Base-by-base conservation (phyloP, 2,329 filamentous ascomycete genomes). In the Chaetomium strumarium region DNA sequence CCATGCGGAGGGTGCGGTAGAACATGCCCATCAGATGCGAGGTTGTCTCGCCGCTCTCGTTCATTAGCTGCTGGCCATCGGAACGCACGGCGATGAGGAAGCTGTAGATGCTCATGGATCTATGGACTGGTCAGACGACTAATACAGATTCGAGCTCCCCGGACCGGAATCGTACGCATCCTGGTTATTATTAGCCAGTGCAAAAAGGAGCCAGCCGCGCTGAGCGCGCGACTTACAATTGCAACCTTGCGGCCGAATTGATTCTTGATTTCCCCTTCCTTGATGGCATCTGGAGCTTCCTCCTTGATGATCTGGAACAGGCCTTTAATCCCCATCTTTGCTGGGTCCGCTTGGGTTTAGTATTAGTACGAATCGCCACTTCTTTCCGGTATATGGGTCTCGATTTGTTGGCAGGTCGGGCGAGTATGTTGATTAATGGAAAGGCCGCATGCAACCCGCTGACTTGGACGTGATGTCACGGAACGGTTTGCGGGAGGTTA, bases 1-100 rank as follows among this genome's bases (percentile, higher is more conserved):
- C 89, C 75, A 99, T 97, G 63, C 93, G 90, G 7, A 99, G 79
- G 2, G 93, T 99, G 63, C 93, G 91, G 77, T 99, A 99, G 76
- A 99, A 99, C 84, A 99, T 92, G 66, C 93, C 93, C 91, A 99
- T 97, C 14, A 99, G 76, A 69, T 99, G 93, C 16, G 93, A 99
- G 1, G 93, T 99, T 2, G 93, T 99, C 70, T 97, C 90, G 65
- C 93, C 93, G 48, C 85, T 86, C 65, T 99, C 93, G 70, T 86
- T 95, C 80, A 85, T 97, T 63, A 99, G 85, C 72, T 96, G 90
- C 70, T 99, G 90, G 62, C 93, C 93, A 63, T 96, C 90, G 64
- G 91, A 96, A 62, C 93, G 90, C 51, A 99, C 93, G 46, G 93
- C 93, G 68, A 99, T 93, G 56, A 99, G 82, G 76, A 99, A 99